Percentiles rank a stretch among this genome's conserved stretches.
phyloP scores from a whole-genome alignment of 2,329 filamentous ascomycete genomes.

The Calonectria pseudoturangicola region DNA sequence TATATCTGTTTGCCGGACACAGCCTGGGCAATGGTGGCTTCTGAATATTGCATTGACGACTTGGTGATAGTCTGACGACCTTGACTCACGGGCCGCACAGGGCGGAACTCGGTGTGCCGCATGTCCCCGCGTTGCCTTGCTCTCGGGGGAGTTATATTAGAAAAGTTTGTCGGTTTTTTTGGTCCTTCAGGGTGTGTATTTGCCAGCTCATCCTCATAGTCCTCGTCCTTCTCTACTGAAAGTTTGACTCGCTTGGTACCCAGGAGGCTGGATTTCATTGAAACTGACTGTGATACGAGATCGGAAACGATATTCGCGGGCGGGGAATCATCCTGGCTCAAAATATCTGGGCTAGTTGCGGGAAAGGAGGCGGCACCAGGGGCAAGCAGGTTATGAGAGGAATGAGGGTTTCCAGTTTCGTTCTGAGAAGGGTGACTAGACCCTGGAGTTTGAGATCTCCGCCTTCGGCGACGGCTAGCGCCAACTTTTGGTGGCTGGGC shows the following conservation, averaged over 20 bases:
- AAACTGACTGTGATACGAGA: constrained; percentile 36
- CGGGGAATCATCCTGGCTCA: constrained; percentile 46
- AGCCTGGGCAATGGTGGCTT: constrained; percentile 50
- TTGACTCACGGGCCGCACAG: not conserved
- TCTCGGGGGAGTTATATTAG: constrained; percentile 27
- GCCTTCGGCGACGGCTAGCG: constrained; percentile 35
- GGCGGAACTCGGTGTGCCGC: constrained; percentile 46
- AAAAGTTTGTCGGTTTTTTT: constrained; percentile 44
- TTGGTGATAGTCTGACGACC: not conserved
- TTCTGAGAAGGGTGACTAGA: constrained; percentile 16
- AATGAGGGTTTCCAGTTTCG: not conserved
- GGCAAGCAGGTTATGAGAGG: constrained; percentile 13
- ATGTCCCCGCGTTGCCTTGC: constrained; percentile 54
- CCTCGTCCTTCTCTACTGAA: not conserved
- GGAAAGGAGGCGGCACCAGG: constrained; percentile 1
- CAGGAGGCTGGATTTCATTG: not conserved
- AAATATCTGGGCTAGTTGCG: constrained; percentile 51
- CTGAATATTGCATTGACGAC: not conserved
- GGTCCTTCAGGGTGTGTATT: constrained; percentile 15
- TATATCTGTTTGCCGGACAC: constrained; percentile 47
- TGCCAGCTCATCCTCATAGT: constrained; percentile 58
- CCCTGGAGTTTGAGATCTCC: constrained; percentile 23
- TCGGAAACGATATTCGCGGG: constrained; percentile 52
- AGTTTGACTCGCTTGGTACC: constrained; percentile 42
- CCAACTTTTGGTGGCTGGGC: constrained; percentile 34